Evolutionary conservation across 2,329 filamentous ascomycete species (phyloP), one percentile per base, ranked within the genome.

Genomic region (Aspergillus sp.): DNA sequence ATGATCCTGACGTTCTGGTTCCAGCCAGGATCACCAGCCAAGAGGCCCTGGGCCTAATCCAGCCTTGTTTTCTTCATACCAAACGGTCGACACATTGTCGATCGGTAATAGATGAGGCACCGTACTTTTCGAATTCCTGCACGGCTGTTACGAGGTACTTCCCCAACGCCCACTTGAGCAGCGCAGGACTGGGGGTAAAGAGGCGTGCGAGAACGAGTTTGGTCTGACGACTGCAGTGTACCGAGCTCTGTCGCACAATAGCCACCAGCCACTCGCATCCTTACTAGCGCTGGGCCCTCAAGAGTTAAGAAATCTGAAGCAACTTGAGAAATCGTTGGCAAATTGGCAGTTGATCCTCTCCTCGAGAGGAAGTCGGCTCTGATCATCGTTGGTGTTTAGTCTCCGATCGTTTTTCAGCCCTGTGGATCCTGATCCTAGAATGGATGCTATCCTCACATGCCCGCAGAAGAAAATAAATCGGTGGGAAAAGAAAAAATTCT

Each of bases 371-470:
- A 22, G 3, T 19, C n/a, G 8, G 34, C 30, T 57, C 38, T 57
- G 47, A 51, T 45, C 48, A 46, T 45, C 48, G 48, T 51, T 23
- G 34, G 22, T 49, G 41, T 61, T 61, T 53, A 57, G 48, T 51
- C 28, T 57, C 54, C 30, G 54, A 57, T 53, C n/a, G 45, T 57
- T 41, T 41, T 41, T 61, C 59, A 61, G 59, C 59, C 59, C 59
- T 61, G 59, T 57, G 59, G 45, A 57, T 48, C 54, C 47, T 45
- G 54, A 34, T 54, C 57, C 54, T 22, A 52, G 41, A 50, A 41
- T 31, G 47, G 45, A 34, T 31, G 48, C 19, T 45, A 23, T 47
- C n/a, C 38, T 47, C 53, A n/a, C 52, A 28, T 56, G 46, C 13
- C 45, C 43, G 17, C 34, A 49, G 46, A 50, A 51, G n/a, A 38